A percentile compares a stretch with the other conserved stretches of the same genome.
These are phyloP conservation scores for Chlamydomonas sp. DNA, from an alignment of 139 green algal species.

Conservation along the genomic window DNA sequence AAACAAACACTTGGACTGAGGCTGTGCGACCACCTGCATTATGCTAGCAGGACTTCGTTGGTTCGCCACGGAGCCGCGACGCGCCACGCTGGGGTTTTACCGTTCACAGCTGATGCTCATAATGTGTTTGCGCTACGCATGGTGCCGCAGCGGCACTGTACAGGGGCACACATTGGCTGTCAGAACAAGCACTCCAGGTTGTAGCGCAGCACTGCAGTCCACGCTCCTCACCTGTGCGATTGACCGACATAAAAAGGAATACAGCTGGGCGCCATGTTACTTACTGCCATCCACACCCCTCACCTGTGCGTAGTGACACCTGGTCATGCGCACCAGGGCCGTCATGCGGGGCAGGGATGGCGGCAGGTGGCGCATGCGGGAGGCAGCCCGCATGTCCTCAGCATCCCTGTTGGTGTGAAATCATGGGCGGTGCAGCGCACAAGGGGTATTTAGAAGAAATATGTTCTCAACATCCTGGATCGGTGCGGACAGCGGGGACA, in stretches of 20 bases:
- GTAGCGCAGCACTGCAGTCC: not conserved
- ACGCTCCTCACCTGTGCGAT: conserved; percentile 43
- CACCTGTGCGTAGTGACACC: conserved; percentile 41
- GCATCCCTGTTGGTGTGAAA: conserved; percentile 41
- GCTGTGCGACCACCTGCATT: no score
- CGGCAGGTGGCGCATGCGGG: conserved; percentile 59
- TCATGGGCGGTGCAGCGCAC: not conserved
- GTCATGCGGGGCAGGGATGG: conserved; percentile 21
- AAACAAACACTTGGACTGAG: no score
- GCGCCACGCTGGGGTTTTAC: no score
- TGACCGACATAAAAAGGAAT: not conserved
- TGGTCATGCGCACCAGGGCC: conserved; percentile 32
- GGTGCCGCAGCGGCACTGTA: no score
- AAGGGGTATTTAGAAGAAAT: not conserved
- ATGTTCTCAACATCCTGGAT: no score
- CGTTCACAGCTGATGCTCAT: no score
- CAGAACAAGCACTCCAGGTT: no score
- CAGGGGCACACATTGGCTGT: no score
- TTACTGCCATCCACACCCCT: not conserved
- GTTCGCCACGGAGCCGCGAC: no score
- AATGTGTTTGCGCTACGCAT: no score
- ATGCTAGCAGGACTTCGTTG: no score
- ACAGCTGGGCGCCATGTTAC: not conserved
- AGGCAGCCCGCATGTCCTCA: conserved; percentile 63
- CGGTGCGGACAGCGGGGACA: no score